Percentiles rank a stretch among this genome's conserved stretches.
phyloP scores from a whole-genome alignment of 306 rosid species.

The Acmispon strigosus region DNA sequence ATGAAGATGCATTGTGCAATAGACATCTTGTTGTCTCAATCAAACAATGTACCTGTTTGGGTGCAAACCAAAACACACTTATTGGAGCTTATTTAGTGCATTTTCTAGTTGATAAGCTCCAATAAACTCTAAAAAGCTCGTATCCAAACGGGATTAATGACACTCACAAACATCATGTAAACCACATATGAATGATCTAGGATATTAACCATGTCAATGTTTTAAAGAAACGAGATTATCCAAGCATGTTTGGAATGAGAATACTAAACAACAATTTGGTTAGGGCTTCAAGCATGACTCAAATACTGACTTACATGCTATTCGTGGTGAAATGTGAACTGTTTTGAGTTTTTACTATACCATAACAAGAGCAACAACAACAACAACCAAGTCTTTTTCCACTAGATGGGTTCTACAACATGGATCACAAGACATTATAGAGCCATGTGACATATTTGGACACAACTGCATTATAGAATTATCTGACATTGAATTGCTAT shows the following conservation, averaged over 20 bases:
- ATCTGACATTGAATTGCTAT: not conserved
- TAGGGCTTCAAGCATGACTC: not conserved
- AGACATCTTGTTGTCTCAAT: not conserved
- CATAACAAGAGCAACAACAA: no score
- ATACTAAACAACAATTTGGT: not conserved
- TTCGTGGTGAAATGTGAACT: no score
- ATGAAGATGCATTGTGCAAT: constrained; percentile 9
- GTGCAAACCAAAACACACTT: no score
- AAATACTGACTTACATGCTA: no score
- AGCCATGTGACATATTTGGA: not conserved
- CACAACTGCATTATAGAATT: not conserved
- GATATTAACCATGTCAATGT: not conserved
- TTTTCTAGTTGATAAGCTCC: no score
- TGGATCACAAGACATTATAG: no score
- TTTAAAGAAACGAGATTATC: not conserved
- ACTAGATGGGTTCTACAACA: no score
- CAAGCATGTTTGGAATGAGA: not conserved
- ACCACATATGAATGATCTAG: not conserved
- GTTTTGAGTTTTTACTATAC: no score
- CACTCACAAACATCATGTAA: not conserved
- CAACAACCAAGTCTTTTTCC: no score
- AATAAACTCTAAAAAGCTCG: no score
- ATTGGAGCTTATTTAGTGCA: no score
- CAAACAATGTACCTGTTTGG: not conserved
- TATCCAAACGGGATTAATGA: not conserved